A percentile compares a stretch with the other conserved stretches of the same genome.
phyloP scores from a whole-genome alignment of 2,329 filamentous ascomycete genomes.

The Paecilomyces variotii region DNA sequence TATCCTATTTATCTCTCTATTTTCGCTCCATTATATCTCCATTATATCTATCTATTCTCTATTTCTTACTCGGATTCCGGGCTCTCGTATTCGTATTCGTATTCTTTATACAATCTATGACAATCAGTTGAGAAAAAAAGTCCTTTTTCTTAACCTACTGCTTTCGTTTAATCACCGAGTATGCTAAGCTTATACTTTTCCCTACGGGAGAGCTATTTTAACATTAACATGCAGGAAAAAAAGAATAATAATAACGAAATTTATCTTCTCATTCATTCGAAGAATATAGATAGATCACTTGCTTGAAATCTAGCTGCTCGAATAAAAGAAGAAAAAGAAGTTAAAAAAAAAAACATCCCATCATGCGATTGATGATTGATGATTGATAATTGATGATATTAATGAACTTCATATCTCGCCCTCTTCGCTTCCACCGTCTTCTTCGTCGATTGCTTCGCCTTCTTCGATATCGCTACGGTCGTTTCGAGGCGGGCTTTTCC shows the following conservation, averaged over 20 bases:
- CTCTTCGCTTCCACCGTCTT: constrained; percentile 32
- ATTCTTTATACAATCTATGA: not conserved
- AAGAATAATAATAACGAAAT: no score
- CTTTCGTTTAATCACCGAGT: not conserved
- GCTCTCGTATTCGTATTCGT: not conserved
- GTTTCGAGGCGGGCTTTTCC: not conserved
- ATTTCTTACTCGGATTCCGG: not conserved
- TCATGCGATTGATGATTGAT: not conserved
- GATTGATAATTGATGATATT: not conserved
- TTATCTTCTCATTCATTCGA: not conserved
- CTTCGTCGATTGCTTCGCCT: constrained; percentile 1
- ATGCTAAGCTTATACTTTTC: no score
- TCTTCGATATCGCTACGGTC: constrained; percentile 5
- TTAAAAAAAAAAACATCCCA: not conserved
- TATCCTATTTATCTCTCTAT: constrained; percentile 1
- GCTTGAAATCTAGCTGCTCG: not conserved
- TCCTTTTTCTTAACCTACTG: not conserved
- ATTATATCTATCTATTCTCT: not conserved
- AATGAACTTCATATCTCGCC: constrained; percentile 26
- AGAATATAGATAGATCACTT: not conserved
- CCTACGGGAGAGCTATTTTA: no score
- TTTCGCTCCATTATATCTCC: not conserved
- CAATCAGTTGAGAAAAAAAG: not conserved
- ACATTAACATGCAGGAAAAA: no score
- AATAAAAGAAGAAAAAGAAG: not conserved